Evolutionary conservation across 2,329 filamentous ascomycete species (phyloP).

Genomic region (Cytospora leucostoma): DNA sequence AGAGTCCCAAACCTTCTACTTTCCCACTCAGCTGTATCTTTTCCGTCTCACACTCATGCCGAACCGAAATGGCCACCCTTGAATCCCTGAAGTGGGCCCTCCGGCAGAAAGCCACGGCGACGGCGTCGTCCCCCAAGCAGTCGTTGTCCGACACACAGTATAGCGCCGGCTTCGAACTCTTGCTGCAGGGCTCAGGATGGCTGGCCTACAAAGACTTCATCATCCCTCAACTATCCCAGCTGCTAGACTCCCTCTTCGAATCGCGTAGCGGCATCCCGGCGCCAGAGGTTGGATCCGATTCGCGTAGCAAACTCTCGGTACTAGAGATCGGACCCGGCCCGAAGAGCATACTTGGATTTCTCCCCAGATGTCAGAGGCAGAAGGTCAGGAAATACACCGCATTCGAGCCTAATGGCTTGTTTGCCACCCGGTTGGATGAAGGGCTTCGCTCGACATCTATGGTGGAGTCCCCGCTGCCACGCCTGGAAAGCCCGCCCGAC

Average conservation of each 20-base stretch:
- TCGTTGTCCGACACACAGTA: conserved; percentile 52
- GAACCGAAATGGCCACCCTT: neutral
- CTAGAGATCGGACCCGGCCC: conserved; percentile 63
- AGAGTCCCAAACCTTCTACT: neutral
- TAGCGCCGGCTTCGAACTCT: conserved; percentile 47
- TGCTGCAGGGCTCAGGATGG: conserved; percentile 41
- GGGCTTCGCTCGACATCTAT: conserved; percentile 40
- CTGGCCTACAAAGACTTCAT: conserved; percentile 53
- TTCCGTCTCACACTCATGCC: neutral
- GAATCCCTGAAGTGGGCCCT: conserved; percentile 33
- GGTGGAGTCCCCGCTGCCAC: conserved; percentile 42
- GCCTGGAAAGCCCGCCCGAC: conserved; percentile 40
- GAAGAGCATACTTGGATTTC: conserved; percentile 51
- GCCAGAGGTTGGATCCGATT: conserved; percentile 59
- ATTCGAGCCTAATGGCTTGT: conserved; percentile 54
- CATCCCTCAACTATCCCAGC: conserved; percentile 47
- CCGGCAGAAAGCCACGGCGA: conserved; percentile 35
- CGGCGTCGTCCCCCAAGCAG: conserved; percentile 33
- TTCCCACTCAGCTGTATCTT: neutral
- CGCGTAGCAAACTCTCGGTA: conserved; percentile 48
- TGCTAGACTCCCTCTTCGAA: conserved; percentile 45
- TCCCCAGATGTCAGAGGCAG: conserved; percentile 45
- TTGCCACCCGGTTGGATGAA: conserved; percentile 46
- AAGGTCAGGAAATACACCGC: conserved; percentile 54
- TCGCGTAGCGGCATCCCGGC: conserved; percentile 49